A percentile compares a stretch with the other conserved stretches of the same genome.
Evolutionary conservation across 2,329 filamentous ascomycete species (phyloP).

Genomic region (Macrophomina tecta): DNA sequence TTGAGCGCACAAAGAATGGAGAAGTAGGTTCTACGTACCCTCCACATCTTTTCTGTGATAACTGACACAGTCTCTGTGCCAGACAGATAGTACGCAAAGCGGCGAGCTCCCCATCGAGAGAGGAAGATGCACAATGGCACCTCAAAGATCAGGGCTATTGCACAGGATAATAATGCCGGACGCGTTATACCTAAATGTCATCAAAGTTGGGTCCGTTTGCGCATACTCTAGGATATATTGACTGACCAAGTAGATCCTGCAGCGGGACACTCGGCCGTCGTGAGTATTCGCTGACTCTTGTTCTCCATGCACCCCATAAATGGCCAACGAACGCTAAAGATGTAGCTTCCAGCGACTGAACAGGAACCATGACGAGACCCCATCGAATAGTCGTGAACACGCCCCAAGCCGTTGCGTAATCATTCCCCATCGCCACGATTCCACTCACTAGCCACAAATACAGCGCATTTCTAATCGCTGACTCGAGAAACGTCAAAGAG

Average conservation of each 20-base stretch:
- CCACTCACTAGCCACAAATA: conserved; percentile 73
- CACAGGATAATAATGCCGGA: conserved; percentile 61
- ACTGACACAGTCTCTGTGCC: conserved; percentile 61
- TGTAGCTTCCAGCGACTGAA: conserved; percentile 70
- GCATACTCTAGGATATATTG: too few species aligned
- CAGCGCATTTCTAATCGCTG: conserved; percentile 69
- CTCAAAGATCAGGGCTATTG: conserved; percentile 64
- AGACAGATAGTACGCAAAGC: conserved; percentile 69
- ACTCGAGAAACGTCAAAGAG: conserved; percentile 66
- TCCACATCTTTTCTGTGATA: conserved; percentile 72
- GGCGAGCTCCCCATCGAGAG: conserved; percentile 62
- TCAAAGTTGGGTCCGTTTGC: too few species aligned
- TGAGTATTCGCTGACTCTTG: conserved; percentile 2
- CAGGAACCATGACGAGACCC: conserved; percentile 76
- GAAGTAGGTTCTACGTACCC: conserved; percentile 32
- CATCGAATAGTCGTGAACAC: conserved; percentile 77
- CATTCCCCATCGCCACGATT: conserved; percentile 66
- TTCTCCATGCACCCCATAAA: conserved; percentile 64
- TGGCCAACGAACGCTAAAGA: conserved; percentile 71
- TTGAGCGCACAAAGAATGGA: neutral
- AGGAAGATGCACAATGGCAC: conserved; percentile 68
- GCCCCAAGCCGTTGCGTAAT: conserved; percentile 75
- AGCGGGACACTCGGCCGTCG: too few species aligned
- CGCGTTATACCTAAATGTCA: too few species aligned
- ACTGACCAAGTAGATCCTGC: too few species aligned